A percentile compares a stretch with the other conserved stretches of the same genome.
These are phyloP conservation scores for Yueomyces sp. DNA, from an alignment of 1,139 yeast species.

Conservation along the genomic window DNA sequence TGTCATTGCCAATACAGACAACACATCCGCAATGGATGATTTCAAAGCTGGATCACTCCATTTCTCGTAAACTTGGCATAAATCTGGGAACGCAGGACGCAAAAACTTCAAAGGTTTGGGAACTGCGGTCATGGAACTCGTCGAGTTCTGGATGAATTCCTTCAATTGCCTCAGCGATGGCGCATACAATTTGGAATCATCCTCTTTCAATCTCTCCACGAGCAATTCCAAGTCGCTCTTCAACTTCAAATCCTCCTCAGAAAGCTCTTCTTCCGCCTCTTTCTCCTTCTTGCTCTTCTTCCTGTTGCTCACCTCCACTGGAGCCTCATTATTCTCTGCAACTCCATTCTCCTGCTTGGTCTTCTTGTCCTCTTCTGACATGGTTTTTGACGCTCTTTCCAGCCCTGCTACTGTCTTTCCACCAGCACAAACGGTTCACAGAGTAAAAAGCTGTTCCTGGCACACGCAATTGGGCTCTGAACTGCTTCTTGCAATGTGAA, in stretches of 20 bases:
- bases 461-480: too few species aligned
- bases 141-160: conserved; percentile 74
- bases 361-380: too few species aligned
- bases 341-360: not conserved
- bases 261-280: conserved; percentile 60
- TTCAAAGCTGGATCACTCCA: conserved; percentile 42
- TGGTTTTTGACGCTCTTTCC: too few species aligned
- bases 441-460: too few species aligned
- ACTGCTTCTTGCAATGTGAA: too few species aligned
- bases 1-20: conserved; percentile 93
- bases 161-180: conserved; percentile 58
- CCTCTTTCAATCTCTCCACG: conserved; percentile 60
- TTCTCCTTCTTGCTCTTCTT: conserved; percentile 24
- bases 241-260: conserved; percentile 86
- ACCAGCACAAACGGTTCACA: too few species aligned
- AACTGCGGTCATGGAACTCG: conserved; percentile 98
- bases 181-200: conserved; percentile 39
- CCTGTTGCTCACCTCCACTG: not conserved
- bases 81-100: conserved; percentile 68
- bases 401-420: too few species aligned
- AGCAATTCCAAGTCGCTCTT: conserved; percentile 79
- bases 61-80: conserved; percentile 50
- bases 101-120: conserved; percentile 95
- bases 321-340: not conserved
- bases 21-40: conserved; percentile 59